Evolutionary conservation across 2,329 filamentous ascomycete genomes (phyloP).

Genomic region (Aspergillus oerlinghausenensis): DNA sequence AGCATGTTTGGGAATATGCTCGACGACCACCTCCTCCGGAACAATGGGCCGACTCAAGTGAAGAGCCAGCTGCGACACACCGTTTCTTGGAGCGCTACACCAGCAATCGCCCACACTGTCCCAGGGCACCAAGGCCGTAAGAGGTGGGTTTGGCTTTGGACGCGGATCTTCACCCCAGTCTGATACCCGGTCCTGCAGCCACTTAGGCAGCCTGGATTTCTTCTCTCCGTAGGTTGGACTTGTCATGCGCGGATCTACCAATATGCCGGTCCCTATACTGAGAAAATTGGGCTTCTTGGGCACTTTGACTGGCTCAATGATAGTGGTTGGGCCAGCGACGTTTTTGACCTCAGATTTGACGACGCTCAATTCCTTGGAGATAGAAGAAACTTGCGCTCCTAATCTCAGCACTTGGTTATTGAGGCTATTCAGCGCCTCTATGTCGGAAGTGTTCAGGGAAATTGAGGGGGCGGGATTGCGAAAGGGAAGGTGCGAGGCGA

Average conservation of each 20-base stretch:
- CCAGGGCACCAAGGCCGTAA: conserved; percentile 65
- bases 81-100: conserved; percentile 59
- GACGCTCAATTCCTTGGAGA: conserved; percentile 25
- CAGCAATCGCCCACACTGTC: conserved; percentile 80
- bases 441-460: conserved; percentile 21
- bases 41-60: conserved; percentile 47
- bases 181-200: neutral
- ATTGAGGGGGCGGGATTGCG: conserved; percentile 5
- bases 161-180: neutral
- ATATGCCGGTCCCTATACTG: conserved; percentile 59
- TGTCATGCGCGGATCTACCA: conserved; percentile 56
- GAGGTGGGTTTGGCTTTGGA: conserved; percentile 29
- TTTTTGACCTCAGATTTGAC: conserved; percentile 21
- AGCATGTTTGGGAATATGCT: conserved; percentile 62
- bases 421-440: conserved; percentile 22
- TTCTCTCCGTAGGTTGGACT: conserved; percentile 49
- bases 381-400: conserved; percentile 26
- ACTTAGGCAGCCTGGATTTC: neutral
- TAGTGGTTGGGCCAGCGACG: conserved; percentile 18
- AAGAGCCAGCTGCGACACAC: conserved; percentile 40
- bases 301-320: conserved; percentile 13
- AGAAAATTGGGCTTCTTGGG: conserved; percentile 67
- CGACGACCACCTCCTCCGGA: conserved; percentile 66
- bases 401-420: conserved; percentile 25
- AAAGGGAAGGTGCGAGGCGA: conserved; percentile 14